phyloP scores from a whole-genome alignment of 208 protist genomes.

The Histomonas meleagridis region DNA sequence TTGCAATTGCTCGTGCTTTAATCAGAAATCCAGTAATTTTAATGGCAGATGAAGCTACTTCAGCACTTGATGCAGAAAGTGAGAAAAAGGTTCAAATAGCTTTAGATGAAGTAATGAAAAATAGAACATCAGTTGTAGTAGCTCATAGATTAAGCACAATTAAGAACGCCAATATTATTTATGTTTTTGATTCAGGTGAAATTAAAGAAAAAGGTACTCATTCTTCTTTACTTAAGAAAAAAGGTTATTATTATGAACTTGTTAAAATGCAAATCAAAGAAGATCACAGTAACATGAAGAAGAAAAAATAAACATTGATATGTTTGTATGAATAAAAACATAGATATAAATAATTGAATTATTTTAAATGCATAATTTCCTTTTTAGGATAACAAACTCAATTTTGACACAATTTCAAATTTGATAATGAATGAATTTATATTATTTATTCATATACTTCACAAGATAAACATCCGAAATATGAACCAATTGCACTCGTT shows the following conservation, averaged over 20 bases:
- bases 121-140: slow-evolving; percentile 68
- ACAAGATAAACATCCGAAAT: background rate
- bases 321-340: too few species aligned
- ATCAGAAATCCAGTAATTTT: slow-evolving; percentile 16
- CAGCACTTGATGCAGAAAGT: slow-evolving; percentile 66
- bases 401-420: too few species aligned
- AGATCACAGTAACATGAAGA: too few species aligned
- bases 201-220: background rate
- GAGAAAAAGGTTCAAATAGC: slow-evolving; percentile 68
- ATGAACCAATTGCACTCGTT: background rate
- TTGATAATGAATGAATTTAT: too few species aligned
- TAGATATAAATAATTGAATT: too few species aligned
- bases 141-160: slow-evolving; percentile 75
- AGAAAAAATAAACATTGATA: too few species aligned
- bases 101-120: slow-evolving; percentile 60
- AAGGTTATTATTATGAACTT: slow-evolving; percentile 1
- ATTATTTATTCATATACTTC: background rate
- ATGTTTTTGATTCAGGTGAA: slow-evolving; percentile 2
- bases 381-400: too few species aligned
- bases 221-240: background rate
- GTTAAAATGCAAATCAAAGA: background rate
- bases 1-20: slow-evolving; percentile 3
- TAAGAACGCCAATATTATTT: slow-evolving; percentile 51
- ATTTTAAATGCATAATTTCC: too few species aligned
- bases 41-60: slow-evolving; percentile 54